Percentiles rank a stretch among this genome's conserved stretches.
These are phyloP conservation scores for Ephemerocybe angulata DNA, from an alignment of 768 basidiomycete species.

Conservation along the genomic window DNA sequence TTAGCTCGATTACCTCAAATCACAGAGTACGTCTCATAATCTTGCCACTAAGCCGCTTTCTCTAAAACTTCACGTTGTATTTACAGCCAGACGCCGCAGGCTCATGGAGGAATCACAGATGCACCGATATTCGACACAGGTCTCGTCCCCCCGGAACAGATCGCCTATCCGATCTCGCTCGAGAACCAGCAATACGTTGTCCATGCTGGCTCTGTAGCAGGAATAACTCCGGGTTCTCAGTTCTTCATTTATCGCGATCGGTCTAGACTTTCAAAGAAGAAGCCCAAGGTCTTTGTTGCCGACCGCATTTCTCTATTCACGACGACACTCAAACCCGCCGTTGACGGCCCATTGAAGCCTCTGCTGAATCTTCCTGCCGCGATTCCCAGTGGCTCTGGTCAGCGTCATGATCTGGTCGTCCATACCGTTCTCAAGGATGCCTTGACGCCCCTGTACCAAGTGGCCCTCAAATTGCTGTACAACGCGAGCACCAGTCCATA, in stretches of 20 bases:
- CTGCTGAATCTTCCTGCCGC: background rate
- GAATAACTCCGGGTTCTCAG: slow-evolving; percentile 11
- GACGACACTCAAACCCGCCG: background rate
- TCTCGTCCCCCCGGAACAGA: background rate
- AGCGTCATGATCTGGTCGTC: background rate
- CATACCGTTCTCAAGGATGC: background rate
- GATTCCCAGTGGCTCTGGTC: background rate
- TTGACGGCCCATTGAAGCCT: background rate
- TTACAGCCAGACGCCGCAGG: slow-evolving; percentile 3
- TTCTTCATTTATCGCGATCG: slow-evolving; percentile 12
- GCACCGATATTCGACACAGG: background rate
- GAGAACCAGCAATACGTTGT: slow-evolving; percentile 7
- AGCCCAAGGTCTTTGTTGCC: slow-evolving; percentile 1
- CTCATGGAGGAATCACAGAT: background rate
- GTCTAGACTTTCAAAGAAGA: background rate
- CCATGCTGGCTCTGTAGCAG: slow-evolving; percentile 13
- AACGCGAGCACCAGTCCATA: background rate
- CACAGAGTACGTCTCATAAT: background rate
- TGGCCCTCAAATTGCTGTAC: background rate
- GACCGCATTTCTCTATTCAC: background rate
- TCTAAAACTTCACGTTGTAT: background rate
- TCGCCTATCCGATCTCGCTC: background rate
- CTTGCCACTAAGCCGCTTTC: background rate
- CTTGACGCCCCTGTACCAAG: background rate
- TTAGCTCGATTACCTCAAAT: slow-evolving; percentile 4